Conservation (phyloP, 2,329 filamentous ascomycete genomes). For the Ambrosiella beaveri region DNA sequence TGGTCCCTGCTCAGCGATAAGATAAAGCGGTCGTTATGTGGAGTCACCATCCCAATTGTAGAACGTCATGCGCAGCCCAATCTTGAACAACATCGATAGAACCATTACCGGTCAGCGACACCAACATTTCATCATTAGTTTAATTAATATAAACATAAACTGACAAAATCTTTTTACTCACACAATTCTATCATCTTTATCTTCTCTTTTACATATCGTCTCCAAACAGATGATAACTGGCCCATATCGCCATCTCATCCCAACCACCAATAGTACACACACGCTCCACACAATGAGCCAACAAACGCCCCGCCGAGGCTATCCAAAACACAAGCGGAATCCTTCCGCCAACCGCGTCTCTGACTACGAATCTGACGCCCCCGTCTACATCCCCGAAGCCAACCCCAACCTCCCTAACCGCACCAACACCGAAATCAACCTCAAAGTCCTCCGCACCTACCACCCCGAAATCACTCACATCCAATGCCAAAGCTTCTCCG, state of each 20-base stretch:
- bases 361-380: constrained; percentile 52
- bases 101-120: too few relatives aligned
- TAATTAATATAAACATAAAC: too few relatives aligned
- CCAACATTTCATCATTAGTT: too few relatives aligned
- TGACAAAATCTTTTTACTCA: too few relatives aligned
- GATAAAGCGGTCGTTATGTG: too few relatives aligned
- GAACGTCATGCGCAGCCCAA: too few relatives aligned
- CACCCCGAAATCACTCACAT: constrained; percentile 57
- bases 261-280: not conserved
- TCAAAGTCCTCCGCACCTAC: constrained; percentile 67
- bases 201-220: not conserved
- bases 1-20: too few relatives aligned
- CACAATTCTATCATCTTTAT: not conserved
- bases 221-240: too few relatives aligned
- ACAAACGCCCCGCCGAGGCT: constrained; percentile 23
- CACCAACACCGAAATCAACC: constrained; percentile 73
- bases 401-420: constrained; percentile 35
- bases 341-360: constrained; percentile 26
- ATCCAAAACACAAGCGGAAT: constrained; percentile 23
- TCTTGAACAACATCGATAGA: too few relatives aligned
- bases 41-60: too few relatives aligned
- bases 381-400: constrained; percentile 27
- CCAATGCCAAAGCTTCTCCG: constrained; percentile 66
- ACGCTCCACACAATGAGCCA: constrained; percentile 24
- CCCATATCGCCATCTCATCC: not conserved